Base-by-base conservation (phyloP, 2,329 filamentous ascomycete genomes). In the Cordyceps javanica region DNA sequence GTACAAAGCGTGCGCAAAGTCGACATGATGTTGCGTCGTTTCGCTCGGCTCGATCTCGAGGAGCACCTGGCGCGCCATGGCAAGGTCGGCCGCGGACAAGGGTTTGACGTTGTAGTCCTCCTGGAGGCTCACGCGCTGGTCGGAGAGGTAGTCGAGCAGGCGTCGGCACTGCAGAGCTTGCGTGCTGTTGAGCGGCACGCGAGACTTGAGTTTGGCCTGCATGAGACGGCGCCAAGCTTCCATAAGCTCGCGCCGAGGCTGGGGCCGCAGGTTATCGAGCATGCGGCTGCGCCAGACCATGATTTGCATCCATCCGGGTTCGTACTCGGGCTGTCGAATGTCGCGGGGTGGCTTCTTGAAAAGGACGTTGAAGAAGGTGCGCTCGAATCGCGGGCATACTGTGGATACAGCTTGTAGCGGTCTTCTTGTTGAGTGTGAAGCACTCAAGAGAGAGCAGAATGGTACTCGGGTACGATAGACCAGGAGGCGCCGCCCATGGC, bases 281-380 rank as follows among this genome's bases (percentile, higher is more conserved):
- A 86, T 74, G 60, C 83, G 81, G 63, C 82, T 82, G 54, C 82
- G 76, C 69, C 90, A 81, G 59, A 89, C 81, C 65, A 89, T 81
- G 74, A 96, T 82, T 16, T 80, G 81, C 62, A 85, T 83, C 66
- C 91, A 82, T 55, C 91, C 91, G 0, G 83, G 88, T 65, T 85
- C 88, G 60, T 86, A 75, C 64, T 85, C 79, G 52, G 85, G 77
- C 23, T 83, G 77, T 68, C 84, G 86, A 44, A 85, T 72, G 58
- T 81, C 75, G 59, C 82, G 78, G 19, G 83, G 79, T 3, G 82
- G 74, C 64, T 85, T 83, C 61, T 77, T 69, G 63, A 89, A 81
- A 48, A 91, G 74, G 26, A 79, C 79, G 38, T 69, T 66, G 64
- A 91, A 79, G 59, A 92, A 84, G 3, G 80, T 79, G 50, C 74